Evolutionary conservation across 1,139 yeast genomes (phyloP).

Genomic region (Geotrichum histeridarum): DNA sequence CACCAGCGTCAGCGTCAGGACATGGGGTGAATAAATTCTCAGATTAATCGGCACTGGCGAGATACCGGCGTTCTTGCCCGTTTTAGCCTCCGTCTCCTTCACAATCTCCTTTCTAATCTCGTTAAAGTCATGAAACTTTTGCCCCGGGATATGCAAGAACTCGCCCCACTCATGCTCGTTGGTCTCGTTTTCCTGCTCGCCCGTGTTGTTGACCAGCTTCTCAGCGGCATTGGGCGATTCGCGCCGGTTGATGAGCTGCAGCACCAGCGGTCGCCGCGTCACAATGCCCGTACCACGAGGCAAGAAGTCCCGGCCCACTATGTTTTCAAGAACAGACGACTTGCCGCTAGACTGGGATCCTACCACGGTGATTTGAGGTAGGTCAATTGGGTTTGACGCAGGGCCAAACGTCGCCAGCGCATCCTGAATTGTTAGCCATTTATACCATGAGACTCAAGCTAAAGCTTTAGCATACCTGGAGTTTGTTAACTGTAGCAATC

Average conservation of each 20-base stretch:
- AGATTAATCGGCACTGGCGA: slow-evolving; percentile 88
- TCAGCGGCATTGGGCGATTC: slow-evolving; percentile 8
- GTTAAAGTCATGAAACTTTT: slow-evolving; percentile 82
- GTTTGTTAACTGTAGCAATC: slow-evolving; percentile 84
- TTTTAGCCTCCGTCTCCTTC: slow-evolving; percentile 86
- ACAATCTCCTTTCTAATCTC: slow-evolving; percentile 89
- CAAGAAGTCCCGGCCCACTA: slow-evolving; percentile 89
- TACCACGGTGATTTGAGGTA: slow-evolving; percentile 93
- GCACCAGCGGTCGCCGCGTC: slow-evolving; percentile 82
- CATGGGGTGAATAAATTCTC: slow-evolving; percentile 93
- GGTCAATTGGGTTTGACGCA: slow-evolving; percentile 49
- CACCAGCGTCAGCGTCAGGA: slow-evolving; percentile 89
- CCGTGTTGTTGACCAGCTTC: not conserved
- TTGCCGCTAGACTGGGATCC: slow-evolving; percentile 95
- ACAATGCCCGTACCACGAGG: slow-evolving; percentile 96
- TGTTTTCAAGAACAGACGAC: slow-evolving; percentile 86
- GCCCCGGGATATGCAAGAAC: slow-evolving; percentile 85
- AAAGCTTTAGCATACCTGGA: slow-evolving; percentile 35
- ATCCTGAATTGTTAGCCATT: slow-evolving; percentile 35
- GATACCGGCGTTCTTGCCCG: slow-evolving; percentile 89
- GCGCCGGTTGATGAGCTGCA: slow-evolving; percentile 73
- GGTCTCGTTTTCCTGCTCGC: slow-evolving; percentile 12
- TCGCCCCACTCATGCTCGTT: slow-evolving; percentile 85
- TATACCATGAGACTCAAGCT: not conserved
- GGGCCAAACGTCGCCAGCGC: slow-evolving; percentile 91